Conservation (phyloP, 2,329 filamentous ascomycete species). For the Pseudopithomyces maydicus region DNA sequence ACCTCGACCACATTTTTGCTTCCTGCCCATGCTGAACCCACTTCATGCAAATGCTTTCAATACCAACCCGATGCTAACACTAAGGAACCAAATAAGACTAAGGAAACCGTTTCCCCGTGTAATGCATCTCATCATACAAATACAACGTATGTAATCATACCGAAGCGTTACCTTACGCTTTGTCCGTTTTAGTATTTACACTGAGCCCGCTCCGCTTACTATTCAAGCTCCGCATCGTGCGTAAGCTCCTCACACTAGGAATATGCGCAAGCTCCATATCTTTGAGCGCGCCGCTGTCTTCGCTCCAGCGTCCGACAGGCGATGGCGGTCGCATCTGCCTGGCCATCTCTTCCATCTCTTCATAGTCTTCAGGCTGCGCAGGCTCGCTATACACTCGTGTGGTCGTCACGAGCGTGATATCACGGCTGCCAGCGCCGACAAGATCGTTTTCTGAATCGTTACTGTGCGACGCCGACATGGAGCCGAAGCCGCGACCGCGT, state of each 20-base stretch:
- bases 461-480: constrained; percentile 13
- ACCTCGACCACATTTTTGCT: not conserved
- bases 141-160: not conserved
- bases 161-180: too few relatives aligned
- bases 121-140: not conserved
- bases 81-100: too few relatives aligned
- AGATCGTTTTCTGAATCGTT: constrained; percentile 36
- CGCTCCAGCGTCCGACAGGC: constrained; percentile 39
- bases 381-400: constrained; percentile 41
- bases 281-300: constrained; percentile 29
- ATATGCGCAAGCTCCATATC: constrained; percentile 21
- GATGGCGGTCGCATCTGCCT: constrained; percentile 29
- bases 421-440: constrained; percentile 24
- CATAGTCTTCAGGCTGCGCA: constrained; percentile 37
- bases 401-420: constrained; percentile 44
- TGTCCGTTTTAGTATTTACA: not conserved
- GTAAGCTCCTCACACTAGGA: constrained; percentile 8
- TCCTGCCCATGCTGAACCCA: not conserved
- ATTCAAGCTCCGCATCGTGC: not conserved
- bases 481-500: constrained; percentile 21
- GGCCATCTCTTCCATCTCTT: constrained; percentile 36
- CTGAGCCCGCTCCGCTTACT: not conserved
- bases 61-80: not conserved
- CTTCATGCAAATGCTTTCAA: not conserved
- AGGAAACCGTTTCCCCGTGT: not conserved